Evolutionary conservation across 116 monocot species (phyloP).

Genomic region (Iris pallida): DNA sequence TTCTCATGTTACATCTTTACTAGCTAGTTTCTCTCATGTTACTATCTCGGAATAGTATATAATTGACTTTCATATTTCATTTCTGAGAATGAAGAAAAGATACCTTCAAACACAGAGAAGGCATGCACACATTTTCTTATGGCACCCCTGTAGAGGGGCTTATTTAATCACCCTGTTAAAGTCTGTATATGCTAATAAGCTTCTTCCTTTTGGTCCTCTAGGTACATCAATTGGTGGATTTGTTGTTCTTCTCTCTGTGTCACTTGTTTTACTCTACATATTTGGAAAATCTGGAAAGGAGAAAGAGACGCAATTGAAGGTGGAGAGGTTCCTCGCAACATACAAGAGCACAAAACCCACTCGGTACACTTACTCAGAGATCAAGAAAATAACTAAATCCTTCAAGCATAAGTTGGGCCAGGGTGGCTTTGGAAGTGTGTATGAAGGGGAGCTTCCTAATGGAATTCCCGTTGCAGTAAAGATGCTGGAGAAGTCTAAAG

Average conservation of each 20-base stretch:
- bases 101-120: too few relatives aligned
- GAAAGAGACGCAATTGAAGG: constrained; percentile 13
- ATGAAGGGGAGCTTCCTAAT: constrained; percentile 15
- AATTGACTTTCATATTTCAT: too few relatives aligned
- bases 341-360: constrained; percentile 31
- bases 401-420: constrained; percentile 20
- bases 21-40: too few relatives aligned
- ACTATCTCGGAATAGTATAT: too few relatives aligned
- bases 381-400: constrained; percentile 15
- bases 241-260: not conserved
- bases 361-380: constrained; percentile 11
- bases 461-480: constrained; percentile 19
- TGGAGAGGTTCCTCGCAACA: constrained; percentile 29
- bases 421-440: constrained; percentile 20
- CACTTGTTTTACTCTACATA: constrained; percentile 5
- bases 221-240: constrained; percentile 17
- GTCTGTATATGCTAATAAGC: not conserved
- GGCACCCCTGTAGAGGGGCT: constrained; percentile 10
- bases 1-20: too few relatives aligned
- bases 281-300: constrained; percentile 12
- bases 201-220: not conserved
- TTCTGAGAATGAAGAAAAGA: too few relatives aligned
- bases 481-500: constrained; percentile 14
- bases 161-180: not conserved
- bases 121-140: too few relatives aligned